phyloP scores from a whole-genome alignment of 2,329 filamentous ascomycete genomes.

The Domatiomyces globalis region DNA sequence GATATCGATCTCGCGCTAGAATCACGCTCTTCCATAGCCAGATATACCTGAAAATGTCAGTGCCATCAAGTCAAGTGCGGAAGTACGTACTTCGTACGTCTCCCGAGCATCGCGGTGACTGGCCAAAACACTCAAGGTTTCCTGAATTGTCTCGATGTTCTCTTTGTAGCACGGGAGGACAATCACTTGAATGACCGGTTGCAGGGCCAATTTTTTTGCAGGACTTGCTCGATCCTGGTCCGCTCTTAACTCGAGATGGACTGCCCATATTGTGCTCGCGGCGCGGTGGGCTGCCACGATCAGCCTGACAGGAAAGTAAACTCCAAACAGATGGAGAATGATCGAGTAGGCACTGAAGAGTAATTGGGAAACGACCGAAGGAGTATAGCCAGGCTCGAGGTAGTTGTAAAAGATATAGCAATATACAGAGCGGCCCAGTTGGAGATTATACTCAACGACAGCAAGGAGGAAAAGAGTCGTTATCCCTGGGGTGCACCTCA shows the following conservation, averaged over 20 bases:
- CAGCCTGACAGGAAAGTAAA: slow-evolving; percentile 40
- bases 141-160: slow-evolving; percentile 51
- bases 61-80: background rate
- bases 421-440: background rate
- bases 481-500: slow-evolving; percentile 17
- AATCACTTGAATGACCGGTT: slow-evolving; percentile 46
- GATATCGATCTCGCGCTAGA: slow-evolving; percentile 48
- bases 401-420: background rate
- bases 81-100: slow-evolving; percentile 52
- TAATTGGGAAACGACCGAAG: slow-evolving; percentile 12
- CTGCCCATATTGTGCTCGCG: slow-evolving; percentile 3
- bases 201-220: slow-evolving; percentile 2
- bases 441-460: slow-evolving; percentile 14
- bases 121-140: slow-evolving; percentile 55
- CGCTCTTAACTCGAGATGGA: slow-evolving; percentile 10
- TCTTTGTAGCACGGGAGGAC: slow-evolving; percentile 64
- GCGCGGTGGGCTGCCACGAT: slow-evolving; percentile 35
- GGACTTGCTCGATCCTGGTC: slow-evolving; percentile 14
- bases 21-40: slow-evolving; percentile 61
- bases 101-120: slow-evolving; percentile 49
- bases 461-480: slow-evolving; percentile 14
- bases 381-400: background rate
- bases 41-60: slow-evolving; percentile 41
- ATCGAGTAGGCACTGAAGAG: slow-evolving; percentile 52
- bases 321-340: slow-evolving; percentile 50